These are phyloP conservation scores for Solanum clarkiae DNA, from an alignment of 257 asterid species.

Conservation along the genomic window DNA sequence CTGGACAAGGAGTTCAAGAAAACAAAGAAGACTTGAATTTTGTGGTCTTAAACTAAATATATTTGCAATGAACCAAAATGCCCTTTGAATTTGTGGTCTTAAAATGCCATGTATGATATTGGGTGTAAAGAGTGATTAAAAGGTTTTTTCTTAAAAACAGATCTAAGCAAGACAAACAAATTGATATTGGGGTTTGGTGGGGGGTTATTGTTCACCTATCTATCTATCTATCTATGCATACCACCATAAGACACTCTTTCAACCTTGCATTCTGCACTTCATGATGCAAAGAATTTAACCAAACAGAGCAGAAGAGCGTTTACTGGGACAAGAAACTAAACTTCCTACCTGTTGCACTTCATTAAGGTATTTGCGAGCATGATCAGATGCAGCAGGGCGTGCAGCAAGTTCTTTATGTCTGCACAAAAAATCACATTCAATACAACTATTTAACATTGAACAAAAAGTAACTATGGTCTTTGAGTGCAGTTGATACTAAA, in stretches of 20 bases:
- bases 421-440: constrained; percentile 1
- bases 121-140: neutral
- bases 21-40: neutral
- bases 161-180: neutral
- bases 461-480: neutral
- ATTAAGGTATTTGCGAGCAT: constrained; percentile 49
- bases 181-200: neutral
- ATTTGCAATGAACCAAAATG: neutral
- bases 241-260: neutral
- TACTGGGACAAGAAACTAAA: neutral
- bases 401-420: constrained; percentile 84
- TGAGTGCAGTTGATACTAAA: constrained; percentile 1
- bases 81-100: neutral
- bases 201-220: neutral
- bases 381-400: constrained; percentile 80
- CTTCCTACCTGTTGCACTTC: constrained; percentile 60
- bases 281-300: neutral
- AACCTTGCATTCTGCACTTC: neutral
- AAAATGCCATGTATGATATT: neutral
- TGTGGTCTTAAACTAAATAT: neutral
- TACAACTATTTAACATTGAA: neutral
- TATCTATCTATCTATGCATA: neutral
- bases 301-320: neutral
- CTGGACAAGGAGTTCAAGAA: neutral
- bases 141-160: neutral